phyloP scores from a whole-genome alignment of 768 basidiomycete genomes.

The Psilocybe tampanensis region DNA sequence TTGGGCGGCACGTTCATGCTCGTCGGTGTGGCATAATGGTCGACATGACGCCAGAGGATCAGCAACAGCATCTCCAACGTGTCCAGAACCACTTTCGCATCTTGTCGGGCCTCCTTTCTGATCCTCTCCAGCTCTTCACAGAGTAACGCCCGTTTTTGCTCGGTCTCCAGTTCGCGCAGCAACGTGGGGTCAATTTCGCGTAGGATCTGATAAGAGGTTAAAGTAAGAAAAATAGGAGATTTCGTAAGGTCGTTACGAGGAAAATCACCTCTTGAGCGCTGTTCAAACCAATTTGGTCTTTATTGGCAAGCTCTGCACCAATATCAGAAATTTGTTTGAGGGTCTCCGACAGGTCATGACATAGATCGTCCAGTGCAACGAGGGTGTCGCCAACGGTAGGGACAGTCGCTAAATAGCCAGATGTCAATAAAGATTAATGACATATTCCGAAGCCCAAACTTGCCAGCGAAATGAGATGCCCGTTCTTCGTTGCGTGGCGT shows the following conservation, averaged over 20 bases:
- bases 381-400: constrained; percentile 78
- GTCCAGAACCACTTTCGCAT: constrained; percentile 59
- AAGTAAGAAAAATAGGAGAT: not conserved
- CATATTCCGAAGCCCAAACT: constrained; percentile 11
- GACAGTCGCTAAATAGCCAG: constrained; percentile 54
- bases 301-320: constrained; percentile 70
- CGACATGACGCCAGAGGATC: constrained; percentile 79
- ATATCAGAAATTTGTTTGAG: constrained; percentile 71
- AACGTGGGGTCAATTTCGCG: constrained; percentile 52
- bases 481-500: constrained; percentile 61
- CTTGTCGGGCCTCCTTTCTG: constrained; percentile 36
- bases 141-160: constrained; percentile 70
- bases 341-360: constrained; percentile 58
- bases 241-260: not conserved
- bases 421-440: not conserved
- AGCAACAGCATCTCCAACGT: constrained; percentile 80
- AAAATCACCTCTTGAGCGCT: constrained; percentile 64
- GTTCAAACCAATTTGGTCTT: constrained; percentile 69
- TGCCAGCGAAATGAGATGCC: constrained; percentile 58
- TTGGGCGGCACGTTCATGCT: constrained; percentile 34
- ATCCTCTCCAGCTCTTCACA: constrained; percentile 59
- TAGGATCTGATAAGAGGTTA: constrained; percentile 46
- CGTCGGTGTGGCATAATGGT: constrained; percentile 55
- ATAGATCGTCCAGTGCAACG: constrained; percentile 64
- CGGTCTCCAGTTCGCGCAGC: constrained; percentile 67